Evolutionary conservation across 2,329 filamentous ascomycete genomes (phyloP), one percentile per base, ranked within the genome.

Genomic region (Diaporthe sp.): DNA sequence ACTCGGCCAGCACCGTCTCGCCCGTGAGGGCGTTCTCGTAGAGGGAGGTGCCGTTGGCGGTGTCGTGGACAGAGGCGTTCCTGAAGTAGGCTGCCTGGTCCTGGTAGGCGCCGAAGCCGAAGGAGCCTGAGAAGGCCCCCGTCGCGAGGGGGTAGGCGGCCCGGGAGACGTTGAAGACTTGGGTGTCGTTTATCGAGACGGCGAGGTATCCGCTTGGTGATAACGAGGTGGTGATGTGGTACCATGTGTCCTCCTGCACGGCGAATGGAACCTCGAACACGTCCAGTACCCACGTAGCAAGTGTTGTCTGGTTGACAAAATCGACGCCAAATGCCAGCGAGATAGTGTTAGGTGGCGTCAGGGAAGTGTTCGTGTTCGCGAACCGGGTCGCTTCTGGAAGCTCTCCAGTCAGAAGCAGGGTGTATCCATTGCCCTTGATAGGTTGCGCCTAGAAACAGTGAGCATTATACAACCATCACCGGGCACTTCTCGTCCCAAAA

Each of bases 101-200:
- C 72, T 85, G 82, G 77, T 80, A 86, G 0, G 82, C 82, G 1
- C 86, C 85, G 62, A 87, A 86, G 0, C 84, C 85, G 76, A 83
- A 86, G 0, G 82, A 80, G 19, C 83, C 84, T 25, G 74, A 62
- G 49, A 77, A 75, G 28, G 69, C 53, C 2, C 49, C 65, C 19
- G 28, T 37, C 3, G 53, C 53, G 22, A 39, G 77, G 59, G n/a
- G 46, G 51, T 77, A 77, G 19, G 77, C 71, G 4, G 72, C 68
- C 12, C 74, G 68, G 2, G 74, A 78, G 72, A 77, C 58, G 75
- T 78, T 74, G 68, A 79, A 68, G n/a, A 80, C 58, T 3, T 78
- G 58, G 9, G 78, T 78, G n/a, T 82, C 78, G 59, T 81, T 49
- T 6, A 85, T 76, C 0, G 78, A 81, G 31, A 86, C 77, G 0